Percentiles rank a stretch among this genome's conserved stretches.
phyloP scores from a whole-genome alignment of 371 early-diverging fungal genomes.

The Rhizopus arrhizus region DNA sequence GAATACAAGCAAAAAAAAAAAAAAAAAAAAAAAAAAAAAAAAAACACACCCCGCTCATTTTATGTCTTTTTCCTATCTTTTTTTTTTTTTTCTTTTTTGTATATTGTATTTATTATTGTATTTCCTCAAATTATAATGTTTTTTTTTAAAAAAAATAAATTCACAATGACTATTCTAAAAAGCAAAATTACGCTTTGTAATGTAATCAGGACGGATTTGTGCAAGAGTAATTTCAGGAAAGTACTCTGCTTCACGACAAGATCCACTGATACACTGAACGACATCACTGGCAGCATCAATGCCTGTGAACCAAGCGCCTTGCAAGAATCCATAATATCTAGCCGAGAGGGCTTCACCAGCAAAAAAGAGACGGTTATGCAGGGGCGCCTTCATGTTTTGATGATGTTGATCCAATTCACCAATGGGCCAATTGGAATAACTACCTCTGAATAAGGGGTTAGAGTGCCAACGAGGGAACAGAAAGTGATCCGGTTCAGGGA shows the following conservation, averaged over 20 bases:
- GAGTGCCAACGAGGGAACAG: conserved; percentile 40
- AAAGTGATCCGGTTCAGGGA: conserved; percentile 35
- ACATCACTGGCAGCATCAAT: conserved; percentile 32
- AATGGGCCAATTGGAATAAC: conserved; percentile 52
- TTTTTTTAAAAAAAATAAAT: no score
- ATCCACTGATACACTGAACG: conserved; percentile 29
- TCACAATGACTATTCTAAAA: no score
- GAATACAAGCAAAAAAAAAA: background rate
- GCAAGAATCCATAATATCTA: conserved; percentile 47
- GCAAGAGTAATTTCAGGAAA: conserved; percentile 38
- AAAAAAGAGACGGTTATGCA: conserved; percentile 46
- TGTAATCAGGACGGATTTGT: background rate
- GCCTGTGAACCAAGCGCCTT: conserved; percentile 52
- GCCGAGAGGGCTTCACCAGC: conserved; percentile 49
- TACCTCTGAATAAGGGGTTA: conserved; percentile 43
- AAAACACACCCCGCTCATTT: background rate
- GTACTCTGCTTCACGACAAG: conserved; percentile 35
- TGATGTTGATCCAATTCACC: conserved; percentile 50
- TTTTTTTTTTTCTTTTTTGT: no score
- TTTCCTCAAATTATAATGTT: no score
- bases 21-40: no score
- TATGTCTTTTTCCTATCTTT: background rate
- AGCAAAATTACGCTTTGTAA: background rate
- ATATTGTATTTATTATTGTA: background rate
- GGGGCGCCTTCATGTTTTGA: conserved; percentile 46